Evolutionary conservation across 1,284 basidiomycete species (phyloP), one percentile per base, ranked within the genome.

Genomic region (Porogramme epimiltina): DNA sequence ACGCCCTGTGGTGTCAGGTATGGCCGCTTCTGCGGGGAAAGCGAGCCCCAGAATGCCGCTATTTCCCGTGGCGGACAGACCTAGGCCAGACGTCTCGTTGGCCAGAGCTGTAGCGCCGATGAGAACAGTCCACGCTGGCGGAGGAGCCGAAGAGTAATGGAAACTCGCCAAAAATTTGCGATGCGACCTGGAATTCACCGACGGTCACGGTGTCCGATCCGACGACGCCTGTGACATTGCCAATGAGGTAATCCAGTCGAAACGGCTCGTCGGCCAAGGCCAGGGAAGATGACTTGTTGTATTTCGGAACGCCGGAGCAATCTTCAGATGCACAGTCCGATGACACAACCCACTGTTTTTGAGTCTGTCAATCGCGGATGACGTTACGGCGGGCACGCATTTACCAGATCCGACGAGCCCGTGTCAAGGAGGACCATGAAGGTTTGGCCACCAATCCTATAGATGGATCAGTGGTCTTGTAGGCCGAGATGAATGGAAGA

Each of bases 21-120:
- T 82, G n/a, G 78, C 68, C 3, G 80, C 78, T 42, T 73, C 69
- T 16, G 70, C 65, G 4, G 79, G 66, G 60, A 84, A 83, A 2
- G 76, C 70, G 28, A 85, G 73, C 5, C 82, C 82, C 24, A 83
- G 65, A 31, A 84, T 80, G 3, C 82, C 82, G 43, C 81, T 82
- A 56, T 79, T 77, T n/a, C 75, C 77, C 1, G 74, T 77, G 16
- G 64, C 65, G 16, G 72, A 65, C 22, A 84, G 72, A 13, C 72
- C 73, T 33, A 84, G 73, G 16, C 71, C 73, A 18, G 64, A 57
- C 2, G 78, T 80, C 43, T 65, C 52, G 51, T 78, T 75, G 31
- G 74, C 81, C 10, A 80, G 60, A 23, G 78, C 81, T 84, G 9
- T 31, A 8, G 28, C 9, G 15, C 28, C 28, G 28, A 31, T 8